Conservation (phyloP, 2,329 filamentous ascomycete genomes). For the Xylaria digitata region DNA sequence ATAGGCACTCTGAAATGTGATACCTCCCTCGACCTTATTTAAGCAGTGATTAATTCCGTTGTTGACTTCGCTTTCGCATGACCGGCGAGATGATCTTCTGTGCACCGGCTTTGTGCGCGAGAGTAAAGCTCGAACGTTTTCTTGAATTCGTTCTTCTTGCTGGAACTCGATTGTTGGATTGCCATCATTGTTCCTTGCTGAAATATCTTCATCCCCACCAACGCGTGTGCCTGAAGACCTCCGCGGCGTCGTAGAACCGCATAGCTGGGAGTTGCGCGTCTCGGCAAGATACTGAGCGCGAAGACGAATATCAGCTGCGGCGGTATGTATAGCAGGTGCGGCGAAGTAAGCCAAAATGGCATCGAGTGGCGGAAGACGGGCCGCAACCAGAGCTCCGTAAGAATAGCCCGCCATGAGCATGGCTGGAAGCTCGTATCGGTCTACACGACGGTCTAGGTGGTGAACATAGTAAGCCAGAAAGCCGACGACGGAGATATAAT, state of each 20-base stretch:
- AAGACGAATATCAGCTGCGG: constrained; percentile 75
- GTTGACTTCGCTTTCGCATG: constrained; percentile 27
- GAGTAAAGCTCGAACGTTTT: constrained; percentile 61
- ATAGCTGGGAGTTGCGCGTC: constrained; percentile 66
- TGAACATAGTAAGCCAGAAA: constrained; percentile 82
- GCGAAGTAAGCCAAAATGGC: constrained; percentile 71
- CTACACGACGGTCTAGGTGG: constrained; percentile 56
- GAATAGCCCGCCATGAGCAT: constrained; percentile 81
- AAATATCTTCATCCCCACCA: constrained; percentile 61
- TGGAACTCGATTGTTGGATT: constrained; percentile 44
- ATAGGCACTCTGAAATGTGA: constrained; percentile 61
- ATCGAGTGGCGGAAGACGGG: constrained; percentile 72
- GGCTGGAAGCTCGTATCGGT: constrained; percentile 39
- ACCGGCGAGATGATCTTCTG: constrained; percentile 38
- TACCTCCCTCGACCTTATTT: constrained; percentile 51
- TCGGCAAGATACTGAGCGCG: constrained; percentile 76
- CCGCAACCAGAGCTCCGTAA: constrained; percentile 86
- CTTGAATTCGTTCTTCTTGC: constrained; percentile 60
- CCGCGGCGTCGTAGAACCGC: constrained; percentile 44
- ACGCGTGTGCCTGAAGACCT: constrained; percentile 59
- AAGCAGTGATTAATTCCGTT: constrained; percentile 41
- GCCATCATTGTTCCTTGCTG: constrained; percentile 56
- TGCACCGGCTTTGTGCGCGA: constrained; percentile 53
- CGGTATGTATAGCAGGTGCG: constrained; percentile 62
- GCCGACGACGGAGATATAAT: constrained; percentile 85